Evolutionary conservation across 805 yeast genomes (phyloP).

Genomic region (Candida michaelii): DNA sequence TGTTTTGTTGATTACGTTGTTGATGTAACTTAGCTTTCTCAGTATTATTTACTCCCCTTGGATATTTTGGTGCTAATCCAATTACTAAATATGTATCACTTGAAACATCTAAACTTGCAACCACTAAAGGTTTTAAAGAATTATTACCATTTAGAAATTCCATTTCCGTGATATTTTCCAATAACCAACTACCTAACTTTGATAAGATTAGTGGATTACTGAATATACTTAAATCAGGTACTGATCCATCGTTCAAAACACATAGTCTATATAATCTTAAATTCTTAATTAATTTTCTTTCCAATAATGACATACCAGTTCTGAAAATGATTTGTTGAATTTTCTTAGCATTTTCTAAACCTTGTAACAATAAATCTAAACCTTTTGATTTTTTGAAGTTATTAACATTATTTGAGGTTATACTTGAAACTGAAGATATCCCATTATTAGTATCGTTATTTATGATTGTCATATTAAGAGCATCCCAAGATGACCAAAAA

Average conservation of each 20-base stretch:
- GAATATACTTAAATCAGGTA: constrained; percentile 75
- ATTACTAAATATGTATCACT: constrained; percentile 82
- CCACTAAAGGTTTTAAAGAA: constrained; percentile 70
- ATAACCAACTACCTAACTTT: constrained; percentile 85
- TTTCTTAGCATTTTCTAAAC: constrained; percentile 79
- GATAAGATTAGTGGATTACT: constrained; percentile 83
- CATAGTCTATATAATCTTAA: constrained; percentile 80
- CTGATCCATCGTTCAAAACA: constrained; percentile 73
- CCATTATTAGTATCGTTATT: constrained; percentile 10
- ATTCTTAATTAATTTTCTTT: constrained; percentile 76
- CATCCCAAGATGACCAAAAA: constrained; percentile 62
- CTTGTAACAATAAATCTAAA: constrained; percentile 59
- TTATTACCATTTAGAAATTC: constrained; percentile 46
- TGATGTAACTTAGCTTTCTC: constrained; percentile 34
- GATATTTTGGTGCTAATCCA: constrained; percentile 84
- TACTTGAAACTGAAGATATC: constrained; percentile 8
- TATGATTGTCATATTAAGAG: constrained; percentile 36
- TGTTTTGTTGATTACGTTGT: constrained; percentile 17
- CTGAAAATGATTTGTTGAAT: constrained; percentile 82
- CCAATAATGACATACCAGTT: constrained; percentile 87
- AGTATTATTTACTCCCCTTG: constrained; percentile 43
- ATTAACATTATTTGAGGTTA: constrained; percentile 9
- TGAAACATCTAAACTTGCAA: constrained; percentile 74
- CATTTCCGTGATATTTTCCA: constrained; percentile 84
- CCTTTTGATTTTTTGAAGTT: constrained; percentile 35